Percentiles rank a stretch among this genome's conserved stretches.
These are phyloP conservation scores for Trichoderma brevicompactum DNA, from an alignment of 2,329 filamentous ascomycete genomes.

Conservation along the genomic window DNA sequence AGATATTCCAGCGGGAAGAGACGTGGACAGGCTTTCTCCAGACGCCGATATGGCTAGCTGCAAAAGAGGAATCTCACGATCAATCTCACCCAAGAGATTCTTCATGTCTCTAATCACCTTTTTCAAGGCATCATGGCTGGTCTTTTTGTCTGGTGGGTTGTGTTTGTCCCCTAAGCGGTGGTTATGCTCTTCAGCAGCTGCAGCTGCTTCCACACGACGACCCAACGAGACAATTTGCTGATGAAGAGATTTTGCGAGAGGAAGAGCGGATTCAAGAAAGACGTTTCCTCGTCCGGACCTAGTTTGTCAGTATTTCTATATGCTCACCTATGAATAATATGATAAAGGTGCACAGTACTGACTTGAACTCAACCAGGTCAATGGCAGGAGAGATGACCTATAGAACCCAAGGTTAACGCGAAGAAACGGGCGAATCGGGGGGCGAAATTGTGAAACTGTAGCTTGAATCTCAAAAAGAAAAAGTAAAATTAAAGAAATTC, in stretches of 20 bases:
- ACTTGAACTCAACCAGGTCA: constrained; percentile 91
- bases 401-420: background rate
- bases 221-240: constrained; percentile 83
- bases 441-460: background rate
- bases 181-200: constrained; percentile 61
- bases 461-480: background rate
- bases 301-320: constrained; percentile 22
- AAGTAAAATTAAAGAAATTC: background rate
- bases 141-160: constrained; percentile 43
- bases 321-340: background rate
- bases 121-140: constrained; percentile 64
- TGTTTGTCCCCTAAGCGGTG: constrained; percentile 47
- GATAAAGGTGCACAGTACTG: constrained; percentile 36
- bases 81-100: constrained; percentile 74
- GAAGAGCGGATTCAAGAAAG: constrained; percentile 79
- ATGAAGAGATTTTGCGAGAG: constrained; percentile 79
- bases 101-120: constrained; percentile 77
- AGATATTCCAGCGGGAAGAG: constrained; percentile 80
- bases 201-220: constrained; percentile 71
- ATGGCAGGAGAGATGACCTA: constrained; percentile 88
- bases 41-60: constrained; percentile 94
- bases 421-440: background rate
- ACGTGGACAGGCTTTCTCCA: constrained; percentile 81
- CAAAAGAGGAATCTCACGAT: constrained; percentile 88
- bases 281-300: constrained; percentile 60